These are phyloP conservation scores for Cyclanthera cordifolia DNA, from an alignment of 306 rosid species.

Conservation along the genomic window DNA sequence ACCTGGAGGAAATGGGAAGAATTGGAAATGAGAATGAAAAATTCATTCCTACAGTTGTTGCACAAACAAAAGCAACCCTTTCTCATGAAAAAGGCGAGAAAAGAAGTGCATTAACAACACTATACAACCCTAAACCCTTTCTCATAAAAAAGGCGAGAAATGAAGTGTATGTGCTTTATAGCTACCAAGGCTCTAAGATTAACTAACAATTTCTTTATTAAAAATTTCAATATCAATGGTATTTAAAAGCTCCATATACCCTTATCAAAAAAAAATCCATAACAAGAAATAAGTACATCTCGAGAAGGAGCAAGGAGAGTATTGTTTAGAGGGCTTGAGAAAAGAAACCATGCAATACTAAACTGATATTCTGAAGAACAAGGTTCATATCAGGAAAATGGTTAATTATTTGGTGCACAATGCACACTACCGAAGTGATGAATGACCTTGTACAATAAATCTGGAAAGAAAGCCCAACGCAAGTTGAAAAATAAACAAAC, in stretches of 20 bases:
- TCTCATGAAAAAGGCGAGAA: no score
- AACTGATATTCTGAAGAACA: not conserved
- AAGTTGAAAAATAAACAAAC: not conserved
- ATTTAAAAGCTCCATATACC: not conserved
- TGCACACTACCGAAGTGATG: not conserved
- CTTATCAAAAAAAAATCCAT: no score
- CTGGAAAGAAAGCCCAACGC: not conserved
- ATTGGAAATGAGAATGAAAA: not conserved
- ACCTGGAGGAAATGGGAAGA: not conserved
- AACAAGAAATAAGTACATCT: not conserved
- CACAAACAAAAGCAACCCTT: no score
- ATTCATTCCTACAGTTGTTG: not conserved
- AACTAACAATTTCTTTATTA: not conserved
- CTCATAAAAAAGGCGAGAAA: no score
- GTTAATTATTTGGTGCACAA: not conserved
- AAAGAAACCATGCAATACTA: not conserved
- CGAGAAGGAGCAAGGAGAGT: not conserved
- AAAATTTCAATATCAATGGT: not conserved
- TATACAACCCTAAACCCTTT: no score
- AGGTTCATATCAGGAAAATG: not conserved
- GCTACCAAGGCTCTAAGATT: not conserved
- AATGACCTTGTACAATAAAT: conserved; percentile 6
- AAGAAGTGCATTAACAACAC: no score
- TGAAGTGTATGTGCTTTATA: no score
- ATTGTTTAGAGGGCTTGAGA: not conserved